These are phyloP conservation scores for Amoebophrya sp. DNA, from an alignment of 169 alveolate genomes.

Conservation along the genomic window DNA sequence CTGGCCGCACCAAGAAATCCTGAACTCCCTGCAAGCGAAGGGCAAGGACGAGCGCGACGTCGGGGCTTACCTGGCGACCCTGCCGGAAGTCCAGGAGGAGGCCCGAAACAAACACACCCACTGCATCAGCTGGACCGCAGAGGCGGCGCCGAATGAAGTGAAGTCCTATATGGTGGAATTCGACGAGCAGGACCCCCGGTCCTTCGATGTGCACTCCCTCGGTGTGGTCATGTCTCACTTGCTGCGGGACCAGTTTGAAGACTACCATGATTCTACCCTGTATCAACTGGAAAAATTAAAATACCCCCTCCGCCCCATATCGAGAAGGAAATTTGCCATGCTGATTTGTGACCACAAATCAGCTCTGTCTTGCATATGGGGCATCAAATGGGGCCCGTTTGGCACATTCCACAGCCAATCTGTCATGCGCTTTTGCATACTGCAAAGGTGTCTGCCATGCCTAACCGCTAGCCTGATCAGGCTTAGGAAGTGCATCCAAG, in stretches of 20 bases:
- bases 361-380: too few species aligned
- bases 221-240: not conserved
- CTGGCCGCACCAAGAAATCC: not conserved
- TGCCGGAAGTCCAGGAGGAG: not conserved
- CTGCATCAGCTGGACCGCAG: not conserved
- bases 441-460: too few species aligned
- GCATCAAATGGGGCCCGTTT: too few species aligned
- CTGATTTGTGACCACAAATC: too few species aligned
- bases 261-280: not conserved
- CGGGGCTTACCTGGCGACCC: not conserved
- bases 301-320: too few species aligned
- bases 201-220: not conserved
- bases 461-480: too few species aligned
- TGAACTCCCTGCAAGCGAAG: not conserved
- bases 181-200: not conserved
- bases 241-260: not conserved
- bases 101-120: not conserved
- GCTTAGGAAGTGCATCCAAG: too few species aligned
- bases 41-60: not conserved
- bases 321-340: too few species aligned
- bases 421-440: too few species aligned
- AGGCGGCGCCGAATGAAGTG: not conserved
- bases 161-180: not conserved
- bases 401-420: too few species aligned
- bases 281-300: not conserved